These are phyloP conservation scores for Xylaria acuta DNA, from an alignment of 495 filamentous ascomycete species.

Conservation along the genomic window DNA sequence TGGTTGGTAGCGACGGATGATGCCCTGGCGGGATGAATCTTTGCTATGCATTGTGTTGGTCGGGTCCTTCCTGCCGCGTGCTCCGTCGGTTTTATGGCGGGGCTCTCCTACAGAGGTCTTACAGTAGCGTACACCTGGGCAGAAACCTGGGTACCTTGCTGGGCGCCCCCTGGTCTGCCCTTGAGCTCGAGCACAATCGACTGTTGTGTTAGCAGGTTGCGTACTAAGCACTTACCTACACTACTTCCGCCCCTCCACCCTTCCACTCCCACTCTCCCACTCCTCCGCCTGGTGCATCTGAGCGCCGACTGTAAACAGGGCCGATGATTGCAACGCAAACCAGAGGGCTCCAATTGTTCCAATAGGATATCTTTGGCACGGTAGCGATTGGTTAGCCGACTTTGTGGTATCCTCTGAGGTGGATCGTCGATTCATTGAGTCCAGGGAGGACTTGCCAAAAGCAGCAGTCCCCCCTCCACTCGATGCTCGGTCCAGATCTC, in stretches of 20 bases:
- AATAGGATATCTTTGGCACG: not conserved
- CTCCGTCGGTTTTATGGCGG: constrained; percentile 18
- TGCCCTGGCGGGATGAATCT: constrained; percentile 9
- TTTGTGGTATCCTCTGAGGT: constrained; percentile 10
- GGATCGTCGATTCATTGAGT: constrained; percentile 13
- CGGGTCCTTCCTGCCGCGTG: constrained; percentile 18
- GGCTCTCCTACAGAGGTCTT: constrained; percentile 7
- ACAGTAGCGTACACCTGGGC: no score
- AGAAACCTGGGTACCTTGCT: no score
- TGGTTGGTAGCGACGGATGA: not conserved
- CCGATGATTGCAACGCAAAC: constrained; percentile 1
- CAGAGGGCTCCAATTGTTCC: not conserved
- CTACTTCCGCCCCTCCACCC: not conserved
- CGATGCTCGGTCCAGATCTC: constrained; percentile 9
- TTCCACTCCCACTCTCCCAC: not conserved
- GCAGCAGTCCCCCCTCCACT: constrained; percentile 12
- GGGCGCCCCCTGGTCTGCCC: not conserved
- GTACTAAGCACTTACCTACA: not conserved
- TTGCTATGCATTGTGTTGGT: constrained; percentile 19
- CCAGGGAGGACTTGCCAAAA: constrained; percentile 23
- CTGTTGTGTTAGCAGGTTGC: not conserved
- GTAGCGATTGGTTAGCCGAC: constrained; percentile 13
- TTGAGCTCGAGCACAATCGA: not conserved
- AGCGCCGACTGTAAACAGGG: constrained; percentile 8
- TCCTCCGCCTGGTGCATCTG: constrained; percentile 2